These are phyloP conservation scores for Russula vinacea DNA, from an alignment of 768 basidiomycete species.

Conservation along the genomic window DNA sequence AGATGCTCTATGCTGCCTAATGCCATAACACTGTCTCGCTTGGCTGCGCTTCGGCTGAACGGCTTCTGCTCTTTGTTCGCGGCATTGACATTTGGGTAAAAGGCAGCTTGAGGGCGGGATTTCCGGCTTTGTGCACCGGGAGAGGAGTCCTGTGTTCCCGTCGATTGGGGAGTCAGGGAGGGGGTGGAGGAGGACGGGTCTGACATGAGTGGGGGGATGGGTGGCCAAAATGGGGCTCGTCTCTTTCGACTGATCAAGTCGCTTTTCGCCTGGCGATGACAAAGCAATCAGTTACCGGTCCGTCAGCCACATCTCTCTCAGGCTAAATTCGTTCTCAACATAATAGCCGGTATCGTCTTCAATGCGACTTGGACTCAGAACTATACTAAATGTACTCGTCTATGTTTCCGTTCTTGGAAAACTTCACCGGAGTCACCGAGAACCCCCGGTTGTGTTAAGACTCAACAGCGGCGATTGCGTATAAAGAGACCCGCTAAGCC, in stretches of 20 bases:
- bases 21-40: constrained; percentile 90
- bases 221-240: no score
- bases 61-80: constrained; percentile 75
- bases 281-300: background rate
- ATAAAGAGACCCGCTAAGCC: no score
- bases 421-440: no score
- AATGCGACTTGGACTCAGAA: no score
- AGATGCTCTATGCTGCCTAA: constrained; percentile 95
- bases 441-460: no score
- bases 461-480: no score
- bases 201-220: constrained; percentile 31
- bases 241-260: background rate
- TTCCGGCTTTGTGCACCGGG: constrained; percentile 43
- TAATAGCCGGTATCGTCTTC: no score
- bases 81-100: constrained; percentile 72
- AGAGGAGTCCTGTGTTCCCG: constrained; percentile 43
- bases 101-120: constrained; percentile 65
- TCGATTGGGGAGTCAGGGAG: constrained; percentile 61
- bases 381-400: no score
- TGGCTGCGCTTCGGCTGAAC: constrained; percentile 87
- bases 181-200: constrained; percentile 46
- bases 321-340: no score
- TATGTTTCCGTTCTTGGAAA: no score
- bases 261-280: background rate
- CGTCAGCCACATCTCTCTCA: no score